Percentiles rank a stretch among this genome's conserved stretches.
phyloP scores from a whole-genome alignment of 805 yeast genomes.

The Candida corydali region DNA sequence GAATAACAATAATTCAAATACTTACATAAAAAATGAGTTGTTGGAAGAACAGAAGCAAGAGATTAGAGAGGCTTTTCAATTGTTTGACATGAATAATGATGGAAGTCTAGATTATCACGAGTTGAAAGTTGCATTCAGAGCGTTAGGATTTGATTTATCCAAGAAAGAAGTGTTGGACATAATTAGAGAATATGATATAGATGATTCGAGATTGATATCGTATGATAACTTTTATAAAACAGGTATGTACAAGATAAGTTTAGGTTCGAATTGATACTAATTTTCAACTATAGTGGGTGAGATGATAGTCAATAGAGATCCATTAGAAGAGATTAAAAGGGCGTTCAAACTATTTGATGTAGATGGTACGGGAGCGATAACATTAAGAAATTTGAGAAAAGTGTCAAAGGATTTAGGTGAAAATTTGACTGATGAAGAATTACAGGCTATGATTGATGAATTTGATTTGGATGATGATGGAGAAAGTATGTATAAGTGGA shows the following conservation, averaged over 20 bases:
- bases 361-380: constrained; percentile 81
- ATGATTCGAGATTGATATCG: constrained; percentile 65
- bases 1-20: neutral
- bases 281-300: constrained; percentile 55
- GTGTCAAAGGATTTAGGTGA: constrained; percentile 94
- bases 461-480: constrained; percentile 97
- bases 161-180: constrained; percentile 72
- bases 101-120: constrained; percentile 91
- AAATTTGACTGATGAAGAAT: constrained; percentile 84
- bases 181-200: constrained; percentile 77
- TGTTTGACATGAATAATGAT: constrained; percentile 91
- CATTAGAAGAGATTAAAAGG: constrained; percentile 83
- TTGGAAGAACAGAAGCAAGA: constrained; percentile 87
- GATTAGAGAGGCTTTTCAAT: constrained; percentile 83
- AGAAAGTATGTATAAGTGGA: constrained; percentile 49
- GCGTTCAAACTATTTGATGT: constrained; percentile 90
- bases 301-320: constrained; percentile 82
- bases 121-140: constrained; percentile 87
- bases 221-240: constrained; percentile 79
- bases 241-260: constrained; percentile 39
- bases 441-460: constrained; percentile 95
- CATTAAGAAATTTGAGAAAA: constrained; percentile 74
- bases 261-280: constrained; percentile 16
- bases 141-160: constrained; percentile 83
- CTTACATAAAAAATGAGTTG: constrained; percentile 51